A percentile compares a stretch with the other conserved stretches of the same genome.
phyloP scores from a whole-genome alignment of 768 basidiomycete species.

The Pulveroboletus sp. region DNA sequence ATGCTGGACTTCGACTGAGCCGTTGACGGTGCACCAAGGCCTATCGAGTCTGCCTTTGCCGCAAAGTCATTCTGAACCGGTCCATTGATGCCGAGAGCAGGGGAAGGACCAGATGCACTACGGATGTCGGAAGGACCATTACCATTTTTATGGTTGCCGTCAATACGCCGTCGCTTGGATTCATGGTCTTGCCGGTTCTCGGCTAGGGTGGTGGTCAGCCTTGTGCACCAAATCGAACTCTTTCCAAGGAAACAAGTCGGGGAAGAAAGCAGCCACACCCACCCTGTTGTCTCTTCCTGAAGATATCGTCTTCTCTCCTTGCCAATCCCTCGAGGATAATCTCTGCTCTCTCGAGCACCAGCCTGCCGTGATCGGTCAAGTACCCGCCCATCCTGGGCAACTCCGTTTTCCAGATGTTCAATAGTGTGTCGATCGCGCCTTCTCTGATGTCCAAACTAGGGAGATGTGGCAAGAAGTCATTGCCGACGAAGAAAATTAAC shows the following conservation, averaged over 20 bases:
- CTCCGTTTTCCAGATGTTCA: conserved; percentile 94
- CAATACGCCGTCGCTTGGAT: conserved; percentile 80
- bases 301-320: conserved; percentile 93
- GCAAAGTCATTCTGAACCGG: conserved; percentile 58
- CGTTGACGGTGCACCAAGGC: conserved; percentile 62
- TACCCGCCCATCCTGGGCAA: conserved; percentile 97
- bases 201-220: conserved; percentile 44
- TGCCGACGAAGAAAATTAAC: conserved; percentile 99
- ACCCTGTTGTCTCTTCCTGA: conserved; percentile 89
- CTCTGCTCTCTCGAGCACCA: conserved; percentile 82
- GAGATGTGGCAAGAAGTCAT: conserved; percentile 95
- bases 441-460: conserved; percentile 98
- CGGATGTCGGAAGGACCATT: conserved; percentile 37
- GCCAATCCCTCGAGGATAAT: conserved; percentile 95
- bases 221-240: conserved; percentile 4
- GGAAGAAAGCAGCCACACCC: conserved; percentile 34
- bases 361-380: conserved; percentile 85
- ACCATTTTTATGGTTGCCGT: conserved; percentile 39
- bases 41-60: conserved; percentile 73
- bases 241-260: conserved; percentile 1
- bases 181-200: conserved; percentile 93
- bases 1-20: conserved; percentile 53
- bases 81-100: conserved; percentile 27
- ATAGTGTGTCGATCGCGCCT: conserved; percentile 95
- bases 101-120: conserved; percentile 29